A percentile compares a stretch with the other conserved stretches of the same genome.
These are phyloP conservation scores for Raphanus sativus DNA, from an alignment of 345 rosid species.

Conservation along the genomic window DNA sequence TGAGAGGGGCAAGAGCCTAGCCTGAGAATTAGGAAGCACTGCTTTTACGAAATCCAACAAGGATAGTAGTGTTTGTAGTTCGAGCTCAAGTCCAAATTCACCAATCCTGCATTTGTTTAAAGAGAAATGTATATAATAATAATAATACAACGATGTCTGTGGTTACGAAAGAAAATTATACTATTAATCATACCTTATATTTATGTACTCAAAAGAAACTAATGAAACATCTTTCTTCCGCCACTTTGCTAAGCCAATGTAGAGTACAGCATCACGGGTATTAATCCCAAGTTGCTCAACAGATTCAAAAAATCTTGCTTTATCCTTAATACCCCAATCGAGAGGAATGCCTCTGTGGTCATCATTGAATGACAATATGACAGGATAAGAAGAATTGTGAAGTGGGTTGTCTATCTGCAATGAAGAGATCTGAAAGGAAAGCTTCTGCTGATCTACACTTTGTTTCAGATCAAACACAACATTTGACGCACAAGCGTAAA, in stretches of 20 bases:
- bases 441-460: conserved; percentile 77
- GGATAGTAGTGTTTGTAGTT: conserved; percentile 70
- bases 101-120: conserved; percentile 61
- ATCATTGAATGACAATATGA: conserved; percentile 72
- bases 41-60: conserved; percentile 66
- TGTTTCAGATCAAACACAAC: conserved; percentile 60
- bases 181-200: conserved; percentile 54
- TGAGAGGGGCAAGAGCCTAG: conserved; percentile 54
- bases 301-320: conserved; percentile 37
- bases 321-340: conserved; percentile 52
- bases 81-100: conserved; percentile 84
- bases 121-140: conserved; percentile 8
- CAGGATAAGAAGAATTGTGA: conserved; percentile 73
- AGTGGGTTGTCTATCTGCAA: conserved; percentile 87
- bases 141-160: conserved; percentile 15
- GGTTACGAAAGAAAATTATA: conserved; percentile 17
- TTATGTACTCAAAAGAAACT: conserved; percentile 79
- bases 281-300: conserved; percentile 43
- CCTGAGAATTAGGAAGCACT: conserved; percentile 60
- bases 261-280: conserved; percentile 55
- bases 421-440: conserved; percentile 66
- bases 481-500: conserved; percentile 78
- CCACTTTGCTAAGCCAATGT: conserved; percentile 66
- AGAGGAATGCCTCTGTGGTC: conserved; percentile 46
- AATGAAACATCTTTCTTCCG: conserved; percentile 77